A percentile compares a stretch with the other conserved stretches of the same genome.
Evolutionary conservation across 2,329 filamentous ascomycete species (phyloP).

Genomic region (Purpureocillium lavendulum): DNA sequence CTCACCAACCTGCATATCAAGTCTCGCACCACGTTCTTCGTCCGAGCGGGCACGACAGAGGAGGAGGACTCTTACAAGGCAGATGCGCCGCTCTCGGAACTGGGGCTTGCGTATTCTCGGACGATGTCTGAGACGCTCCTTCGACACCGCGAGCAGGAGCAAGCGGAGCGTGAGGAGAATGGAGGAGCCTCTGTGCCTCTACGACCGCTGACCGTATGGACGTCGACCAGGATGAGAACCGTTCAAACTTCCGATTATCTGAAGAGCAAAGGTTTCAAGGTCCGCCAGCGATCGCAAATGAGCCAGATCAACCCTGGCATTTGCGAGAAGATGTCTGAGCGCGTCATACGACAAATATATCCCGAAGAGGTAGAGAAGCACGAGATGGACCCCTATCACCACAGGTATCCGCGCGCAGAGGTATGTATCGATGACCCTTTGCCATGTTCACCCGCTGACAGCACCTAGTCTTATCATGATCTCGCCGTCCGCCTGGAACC

Average conservation of each 20-base stretch:
- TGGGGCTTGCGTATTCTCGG: conserved; percentile 71
- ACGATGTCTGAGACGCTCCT: conserved; percentile 82
- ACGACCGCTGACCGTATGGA: conserved; percentile 86
- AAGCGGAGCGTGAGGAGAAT: conserved; percentile 56
- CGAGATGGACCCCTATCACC: conserved; percentile 90
- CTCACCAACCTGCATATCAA: conserved; percentile 97
- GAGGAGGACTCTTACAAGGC: conserved; percentile 89
- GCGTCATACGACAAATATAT: conserved; percentile 70
- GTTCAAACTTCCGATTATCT: conserved; percentile 83
- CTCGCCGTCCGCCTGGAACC: conserved; percentile 95
- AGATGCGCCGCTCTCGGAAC: conserved; percentile 74
- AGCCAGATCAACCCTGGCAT: conserved; percentile 95
- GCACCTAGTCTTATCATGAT: conserved; percentile 81
- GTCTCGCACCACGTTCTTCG: conserved; percentile 87
- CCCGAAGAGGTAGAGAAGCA: conserved; percentile 91
- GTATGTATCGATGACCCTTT: conserved; percentile 30
- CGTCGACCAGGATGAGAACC: conserved; percentile 81
- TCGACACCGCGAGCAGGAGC: conserved; percentile 76
- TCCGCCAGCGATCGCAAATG: conserved; percentile 90
- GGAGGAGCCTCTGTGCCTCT: conserved; percentile 61
- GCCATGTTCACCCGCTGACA: neutral
- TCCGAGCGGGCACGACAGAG: conserved; percentile 74
- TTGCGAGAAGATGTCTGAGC: conserved; percentile 87
- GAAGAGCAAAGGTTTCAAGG: conserved; percentile 71
- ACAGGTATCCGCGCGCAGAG: conserved; percentile 90